Conservation (phyloP, 192 early-diverging fungal species). For the Linnemannia elongata region DNA sequence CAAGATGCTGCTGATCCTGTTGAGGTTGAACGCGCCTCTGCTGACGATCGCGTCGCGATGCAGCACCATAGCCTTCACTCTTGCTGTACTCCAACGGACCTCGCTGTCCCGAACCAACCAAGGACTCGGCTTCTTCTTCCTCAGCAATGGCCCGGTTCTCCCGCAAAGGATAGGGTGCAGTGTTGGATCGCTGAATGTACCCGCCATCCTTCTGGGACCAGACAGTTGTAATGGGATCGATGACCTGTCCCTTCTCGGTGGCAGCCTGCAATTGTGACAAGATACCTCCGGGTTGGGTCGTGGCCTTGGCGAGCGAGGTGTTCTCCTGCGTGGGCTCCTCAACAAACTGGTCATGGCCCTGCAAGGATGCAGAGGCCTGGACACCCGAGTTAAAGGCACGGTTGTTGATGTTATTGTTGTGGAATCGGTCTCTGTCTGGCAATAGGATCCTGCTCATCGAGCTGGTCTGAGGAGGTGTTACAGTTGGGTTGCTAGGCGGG, state of each 20-base stretch:
- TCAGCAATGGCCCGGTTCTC: conserved; percentile 35
- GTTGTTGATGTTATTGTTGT: not conserved
- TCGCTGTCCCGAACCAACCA: not conserved
- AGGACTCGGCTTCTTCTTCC: conserved; percentile 16
- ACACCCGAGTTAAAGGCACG: not conserved
- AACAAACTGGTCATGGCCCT: not conserved
- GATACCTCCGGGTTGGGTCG: conserved; percentile 41
- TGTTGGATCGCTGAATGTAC: conserved; percentile 45
- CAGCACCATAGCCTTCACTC: conserved; percentile 23
- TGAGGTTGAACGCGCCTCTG: conserved; percentile 23
- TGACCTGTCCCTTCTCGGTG: conserved; percentile 34
- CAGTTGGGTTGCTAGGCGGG: conserved; percentile 17
- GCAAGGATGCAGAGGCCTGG: not conserved
- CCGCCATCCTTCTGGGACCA: conserved; percentile 38
- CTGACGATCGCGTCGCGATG: conserved; percentile 19
- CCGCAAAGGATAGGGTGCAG: conserved; percentile 25
- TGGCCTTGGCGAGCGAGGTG: conserved; percentile 41
- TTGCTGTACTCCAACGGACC: conserved; percentile 33
- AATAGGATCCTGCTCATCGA: conserved; percentile 26
- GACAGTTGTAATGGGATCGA: conserved; percentile 28
- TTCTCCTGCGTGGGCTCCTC: conserved; percentile 38
- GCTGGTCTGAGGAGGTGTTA: not conserved
- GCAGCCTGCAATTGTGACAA: conserved; percentile 40
- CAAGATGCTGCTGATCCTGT: conserved; percentile 2
- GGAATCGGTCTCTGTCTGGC: conserved; percentile 31